Percentiles rank a stretch among this genome's conserved stretches.
These are phyloP conservation scores for Colletotrichum higginsianum DNA, from an alignment of 2,329 filamentous ascomycete genomes.

Conservation along the genomic window DNA sequence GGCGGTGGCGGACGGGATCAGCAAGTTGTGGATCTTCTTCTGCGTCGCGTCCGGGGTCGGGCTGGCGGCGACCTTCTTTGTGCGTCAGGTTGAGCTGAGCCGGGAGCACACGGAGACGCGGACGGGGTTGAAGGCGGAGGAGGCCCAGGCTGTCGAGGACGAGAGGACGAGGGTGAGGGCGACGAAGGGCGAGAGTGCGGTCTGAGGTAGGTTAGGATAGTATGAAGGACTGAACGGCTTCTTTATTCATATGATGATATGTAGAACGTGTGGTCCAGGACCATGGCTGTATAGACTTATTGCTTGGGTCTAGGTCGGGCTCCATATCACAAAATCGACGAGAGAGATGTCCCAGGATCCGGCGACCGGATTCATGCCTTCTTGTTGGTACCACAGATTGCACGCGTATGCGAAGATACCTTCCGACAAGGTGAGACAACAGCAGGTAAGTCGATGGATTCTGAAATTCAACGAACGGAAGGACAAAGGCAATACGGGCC, in stretches of 20 bases:
- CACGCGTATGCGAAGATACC: no score
- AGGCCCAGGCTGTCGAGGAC: conserved; percentile 8
- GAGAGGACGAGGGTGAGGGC: not conserved
- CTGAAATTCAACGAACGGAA: no score
- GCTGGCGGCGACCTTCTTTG: conserved; percentile 62
- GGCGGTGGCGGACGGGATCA: conserved; percentile 66
- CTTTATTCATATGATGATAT: not conserved
- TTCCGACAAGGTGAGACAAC: no score
- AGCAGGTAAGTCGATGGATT: no score
- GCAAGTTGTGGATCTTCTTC: conserved; percentile 72
- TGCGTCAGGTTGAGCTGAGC: conserved; percentile 66
- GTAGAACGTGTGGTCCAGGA: not conserved
- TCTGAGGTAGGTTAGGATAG: not conserved
- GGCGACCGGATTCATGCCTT: no score
- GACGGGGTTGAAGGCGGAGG: conserved; percentile 49
- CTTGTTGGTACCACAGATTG: no score
- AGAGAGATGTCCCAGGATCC: not conserved
- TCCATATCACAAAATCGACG: no score
- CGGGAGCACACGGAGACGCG: conserved; percentile 70
- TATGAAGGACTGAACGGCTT: not conserved
- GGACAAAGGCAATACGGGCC: no score
- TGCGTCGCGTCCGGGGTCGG: conserved; percentile 63
- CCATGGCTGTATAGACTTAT: fast-evolving
- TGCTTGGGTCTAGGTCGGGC: not conserved
- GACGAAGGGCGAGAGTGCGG: not conserved